phyloP scores from a whole-genome alignment of 2,329 filamentous ascomycete genomes.

The Rhexocercosporidium sp. region DNA sequence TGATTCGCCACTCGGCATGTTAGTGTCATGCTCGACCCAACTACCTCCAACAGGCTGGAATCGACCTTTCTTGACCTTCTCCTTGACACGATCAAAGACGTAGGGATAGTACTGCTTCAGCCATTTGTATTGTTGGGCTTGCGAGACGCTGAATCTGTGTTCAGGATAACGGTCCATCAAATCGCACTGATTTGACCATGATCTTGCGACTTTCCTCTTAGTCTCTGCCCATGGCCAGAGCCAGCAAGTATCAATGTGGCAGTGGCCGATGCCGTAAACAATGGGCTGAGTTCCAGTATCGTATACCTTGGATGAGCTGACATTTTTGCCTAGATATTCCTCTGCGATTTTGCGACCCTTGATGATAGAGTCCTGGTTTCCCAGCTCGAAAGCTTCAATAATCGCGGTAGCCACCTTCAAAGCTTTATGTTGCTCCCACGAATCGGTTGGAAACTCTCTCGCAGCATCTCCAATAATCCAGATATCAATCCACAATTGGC shows the following conservation, averaged over 20 bases:
- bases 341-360: constrained; percentile 83
- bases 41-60: constrained; percentile 97
- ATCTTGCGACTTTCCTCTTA: constrained; percentile 92
- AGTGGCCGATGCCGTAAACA: constrained; percentile 91
- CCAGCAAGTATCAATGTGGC: constrained; percentile 98
- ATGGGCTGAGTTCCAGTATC: constrained; percentile 74
- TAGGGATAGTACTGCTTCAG: constrained; percentile 87
- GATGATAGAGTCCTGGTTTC: constrained; percentile 77
- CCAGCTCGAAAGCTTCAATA: constrained; percentile 86
- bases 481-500: constrained; percentile 86
- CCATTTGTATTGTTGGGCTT: constrained; percentile 99
- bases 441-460: constrained; percentile 85
- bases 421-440: constrained; percentile 88
- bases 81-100: constrained; percentile 88
- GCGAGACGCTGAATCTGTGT: constrained; percentile 88
- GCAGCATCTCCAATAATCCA: constrained; percentile 96
- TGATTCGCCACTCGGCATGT: constrained; percentile 94
- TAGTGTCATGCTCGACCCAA: constrained; percentile 99
- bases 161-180: constrained; percentile 95
- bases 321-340: constrained; percentile 79
- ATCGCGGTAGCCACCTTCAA: constrained; percentile 84
- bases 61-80: constrained; percentile 85
- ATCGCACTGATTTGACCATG: constrained; percentile 96
- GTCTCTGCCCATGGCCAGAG: constrained; percentile 98
- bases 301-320: constrained; percentile 87